Base-by-base conservation (phyloP, 176 grass and related monocot species). In the Elaeis guineensis region DNA sequence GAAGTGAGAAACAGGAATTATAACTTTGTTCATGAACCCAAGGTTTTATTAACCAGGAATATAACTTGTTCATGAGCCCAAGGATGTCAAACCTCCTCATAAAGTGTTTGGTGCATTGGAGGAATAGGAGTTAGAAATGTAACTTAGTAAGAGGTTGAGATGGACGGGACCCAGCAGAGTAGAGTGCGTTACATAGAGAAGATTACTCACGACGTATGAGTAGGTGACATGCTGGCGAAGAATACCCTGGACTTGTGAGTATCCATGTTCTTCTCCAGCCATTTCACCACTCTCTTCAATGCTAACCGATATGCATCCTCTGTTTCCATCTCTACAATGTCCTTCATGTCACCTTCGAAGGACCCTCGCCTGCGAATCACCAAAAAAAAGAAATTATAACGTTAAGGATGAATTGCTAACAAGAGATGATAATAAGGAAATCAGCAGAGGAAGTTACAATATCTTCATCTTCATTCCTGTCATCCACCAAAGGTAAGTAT, bases 401-500 rank as follows among this genome's bases (percentile, higher is more conserved):
- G 14, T 8, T 39, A 39, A 44, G 11, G 35, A 44, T 44, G 9
- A 14, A 44, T 44, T 44, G 35, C 35, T 14, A 44, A 14, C 35
- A 26, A 53, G 15, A 67, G 21, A 67, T 17, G 11, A 52, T n/a
- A 20, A 51, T 6, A 24, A 24, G 15, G n/a, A 50, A 51, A 17
- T 7, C 2, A 55, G 3, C 5, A 21, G 59, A 30, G 16, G 16
- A 63, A 58, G 63, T 82, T 88, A 92, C 93, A 98, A 49, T 60
- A 85, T 92, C 72, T 89, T 92, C 69, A 92, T 92, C 57, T 78
- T 91, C 59, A 32, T 51, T 17, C 87, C 79, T 4, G 84, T 80
- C 84, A 89, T 92, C 93, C 93, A 98, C 93, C 87, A 98, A 30
- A 92, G 87, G 70, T 98, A 98, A 44, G 84, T 86, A 28, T 98